Conservation (phyloP, 352 stramenopile species). For the Phytophthora uliginosa region DNA sequence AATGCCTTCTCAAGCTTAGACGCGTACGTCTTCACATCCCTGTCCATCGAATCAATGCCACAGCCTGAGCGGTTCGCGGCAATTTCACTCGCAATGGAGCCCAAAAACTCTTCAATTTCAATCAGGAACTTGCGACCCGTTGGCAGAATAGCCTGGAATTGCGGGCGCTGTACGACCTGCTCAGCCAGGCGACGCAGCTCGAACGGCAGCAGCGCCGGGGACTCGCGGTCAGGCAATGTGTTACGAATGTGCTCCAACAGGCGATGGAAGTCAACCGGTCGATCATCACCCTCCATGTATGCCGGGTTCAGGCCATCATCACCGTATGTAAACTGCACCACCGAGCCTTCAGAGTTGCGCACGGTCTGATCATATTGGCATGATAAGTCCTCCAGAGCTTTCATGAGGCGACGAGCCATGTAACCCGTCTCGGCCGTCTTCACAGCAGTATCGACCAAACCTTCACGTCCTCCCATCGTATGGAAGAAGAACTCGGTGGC, state of each 20-base stretch:
- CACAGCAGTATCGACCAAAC: conserved; percentile 99
- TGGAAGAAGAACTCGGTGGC: conserved; percentile 99
- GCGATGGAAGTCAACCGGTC: conserved; percentile 97
- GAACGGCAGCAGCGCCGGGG: conserved; percentile 74
- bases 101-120: conserved; percentile 90
- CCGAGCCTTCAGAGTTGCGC: conserved; percentile 87
- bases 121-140: conserved; percentile 93
- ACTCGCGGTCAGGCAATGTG: conserved; percentile 79
- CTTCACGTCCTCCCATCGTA: conserved; percentile 99
- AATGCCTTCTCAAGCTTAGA: conserved; percentile 75
- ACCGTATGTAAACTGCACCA: conserved; percentile 99
- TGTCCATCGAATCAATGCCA: conserved; percentile 78
- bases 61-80: conserved; percentile 59
- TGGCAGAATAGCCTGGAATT: conserved; percentile 89
- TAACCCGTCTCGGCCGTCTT: conserved; percentile 99
- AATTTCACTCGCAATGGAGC: conserved; percentile 71
- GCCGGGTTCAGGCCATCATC: conserved; percentile 99
- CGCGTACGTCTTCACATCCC: conserved; percentile 70
- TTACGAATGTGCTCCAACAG: conserved; percentile 92
- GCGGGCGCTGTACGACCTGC: conserved; percentile 78
- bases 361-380: conserved; percentile 96
- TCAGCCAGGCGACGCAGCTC: conserved; percentile 91
- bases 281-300: conserved; percentile 96
- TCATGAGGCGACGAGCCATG: conserved; percentile 99
- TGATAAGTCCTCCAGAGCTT: conserved; percentile 98